Base-by-base conservation (phyloP, 78 protist genomes). In the Dictyostelium firmibasis region DNA sequence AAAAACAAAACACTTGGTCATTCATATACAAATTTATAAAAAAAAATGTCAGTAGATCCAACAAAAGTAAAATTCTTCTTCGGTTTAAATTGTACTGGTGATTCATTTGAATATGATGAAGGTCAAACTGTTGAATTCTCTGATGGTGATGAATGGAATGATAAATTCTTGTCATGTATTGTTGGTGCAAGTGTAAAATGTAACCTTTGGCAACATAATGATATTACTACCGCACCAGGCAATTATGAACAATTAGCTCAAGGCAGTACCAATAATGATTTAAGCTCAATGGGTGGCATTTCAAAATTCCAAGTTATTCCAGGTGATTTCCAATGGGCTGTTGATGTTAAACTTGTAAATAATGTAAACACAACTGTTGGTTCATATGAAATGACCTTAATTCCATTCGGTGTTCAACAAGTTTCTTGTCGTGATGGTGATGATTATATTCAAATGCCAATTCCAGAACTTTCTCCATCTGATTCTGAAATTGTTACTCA, bases 401-500 rank as follows among this genome's bases (percentile, higher is more conserved):
- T 79, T 44, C 93, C 93, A 53, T 79, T 78, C 64, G 81, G 81
- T 27, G 79, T 79, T 6, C 31, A 0, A 25, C 86, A 78, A 33
- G 86, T 29, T 4, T 29, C 14, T 27, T 78, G 77, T 27, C 20
- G 60, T 8, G 70, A 38, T 78, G 93, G 85, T 31, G 81, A 38
- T 14, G 67, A 78, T 2, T 88, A 41, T 31, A 35, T 64, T 13
- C 93, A 88, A 67, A 38, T 74, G 13, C 93, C 93, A 76, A 88
- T 88, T 27, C 93, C 93, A 36, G 11, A 60, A 18, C 47, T 88
- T 7, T 16, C 60, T 0, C 93, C 85, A 88, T 35, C 85, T 25
- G 86, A 88, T 62, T 35, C 86, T 16, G 93, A 88, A 64, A 78
- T 78, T 64, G 86, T 78, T 7, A 78, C 79, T 29, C 79, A 72